Base-by-base conservation (phyloP, 495 filamentous ascomycete species). In the Opeltia flavorubescens region DNA sequence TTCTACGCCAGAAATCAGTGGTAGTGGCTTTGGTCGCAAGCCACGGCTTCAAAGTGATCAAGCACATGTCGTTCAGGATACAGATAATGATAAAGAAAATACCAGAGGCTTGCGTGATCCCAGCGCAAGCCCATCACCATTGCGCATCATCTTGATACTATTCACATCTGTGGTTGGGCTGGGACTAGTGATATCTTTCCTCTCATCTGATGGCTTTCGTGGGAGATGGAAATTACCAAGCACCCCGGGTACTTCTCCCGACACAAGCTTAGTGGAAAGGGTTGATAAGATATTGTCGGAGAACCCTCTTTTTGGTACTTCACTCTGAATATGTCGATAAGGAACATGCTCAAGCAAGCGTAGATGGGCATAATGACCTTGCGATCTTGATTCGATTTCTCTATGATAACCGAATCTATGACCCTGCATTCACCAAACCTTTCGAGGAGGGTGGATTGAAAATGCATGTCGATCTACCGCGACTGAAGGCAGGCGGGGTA, bases 301-400 rank as follows among this genome's bases (percentile, higher is more conserved):
- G n/a, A 86, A 81, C 3, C 88, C 86, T 11, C 62, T 94, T 49
- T 89, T 94, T 62, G 86, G 83, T 86, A 48, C 38, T 25, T n/a
- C 28, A 33, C 18, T 15, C 33, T 44, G 29, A n/a, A 46, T 52
- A 20, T 39, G 12, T 42, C 21, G 49, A 21, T 17, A 36, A 28
- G n/a, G 18, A 17, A 7, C n/a, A 30, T 1, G 20, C 36, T 51
- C 55, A 50, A 63, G 2, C 4, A 27, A 44, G 20, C 17, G 18
- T 52, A 93, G 89, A 96, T 63, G 89, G 89, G 2, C 91, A 98
- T 59, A 81, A 94, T 69, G 91, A 98, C 57, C 66, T 95, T 18
- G 76, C 88, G 9, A 80, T 87, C 50, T 51, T 80, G 18, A 69
- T 96, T 50, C 74, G 86, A 29, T 63, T 53, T n/a, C 13, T 63